Conservation (phyloP, 768 basidiomycete genomes). For the Termitomyces bulborhizus region DNA sequence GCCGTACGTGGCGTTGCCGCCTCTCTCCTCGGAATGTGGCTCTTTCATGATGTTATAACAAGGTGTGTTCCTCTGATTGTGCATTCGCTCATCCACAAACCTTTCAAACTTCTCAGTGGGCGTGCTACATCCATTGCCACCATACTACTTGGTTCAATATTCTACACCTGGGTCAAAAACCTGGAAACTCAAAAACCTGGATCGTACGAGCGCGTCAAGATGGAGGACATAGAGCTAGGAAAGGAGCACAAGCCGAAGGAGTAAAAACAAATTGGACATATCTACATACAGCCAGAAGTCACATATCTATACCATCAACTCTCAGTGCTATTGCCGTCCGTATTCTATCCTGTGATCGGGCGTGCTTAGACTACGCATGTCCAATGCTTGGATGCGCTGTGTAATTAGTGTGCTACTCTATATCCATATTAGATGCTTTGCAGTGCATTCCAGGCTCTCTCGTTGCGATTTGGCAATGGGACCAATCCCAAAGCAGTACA, state of each 20-base stretch:
- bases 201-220: constrained; percentile 55
- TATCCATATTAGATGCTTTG: not conserved
- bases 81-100: not conserved
- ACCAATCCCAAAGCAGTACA: too few relatives aligned
- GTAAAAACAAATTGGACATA: not conserved
- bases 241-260: constrained; percentile 17
- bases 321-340: not conserved
- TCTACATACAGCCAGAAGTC: not conserved
- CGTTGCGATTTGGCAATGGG: too few relatives aligned
- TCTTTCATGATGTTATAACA: constrained; percentile 79
- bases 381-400: not conserved
- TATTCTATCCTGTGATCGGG: constrained; percentile 2
- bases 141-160: constrained; percentile 77
- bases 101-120: constrained; percentile 40
- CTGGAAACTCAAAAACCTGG: constrained; percentile 45
- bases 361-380: not conserved
- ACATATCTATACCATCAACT: constrained; percentile 7
- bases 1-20: constrained; percentile 93
- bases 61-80: constrained; percentile 39
- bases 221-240: constrained; percentile 62
- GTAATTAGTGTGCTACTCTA: not conserved
- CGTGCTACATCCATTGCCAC: constrained; percentile 75
- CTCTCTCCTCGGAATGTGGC: constrained; percentile 74
- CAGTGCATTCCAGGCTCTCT: too few relatives aligned
- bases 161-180: constrained; percentile 88